Base-by-base conservation (phyloP, 805 yeast genomes). In the Metschnikowia gelsemii region DNA sequence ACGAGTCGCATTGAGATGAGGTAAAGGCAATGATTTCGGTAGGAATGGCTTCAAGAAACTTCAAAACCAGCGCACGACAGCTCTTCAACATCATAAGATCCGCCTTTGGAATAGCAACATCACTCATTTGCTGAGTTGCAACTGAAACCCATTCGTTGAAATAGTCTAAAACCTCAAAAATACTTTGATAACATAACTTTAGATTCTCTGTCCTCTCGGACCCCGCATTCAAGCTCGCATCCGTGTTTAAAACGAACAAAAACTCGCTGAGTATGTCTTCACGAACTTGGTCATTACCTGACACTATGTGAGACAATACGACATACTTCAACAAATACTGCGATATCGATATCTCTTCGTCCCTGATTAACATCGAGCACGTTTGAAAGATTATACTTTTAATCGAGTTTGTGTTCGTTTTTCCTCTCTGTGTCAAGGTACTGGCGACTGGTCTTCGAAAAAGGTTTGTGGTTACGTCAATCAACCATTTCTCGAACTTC, bases 101-200 rank as follows among this genome's bases (percentile, higher is more conserved):
- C 1, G 45, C 25, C 22, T 51, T 53, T 7, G 54, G 38, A 14
- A 59, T 30, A 11, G 42, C 36, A 16, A 49, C 38, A n/a, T 60
- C 62, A 32, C 64, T 57, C 21, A 63, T 38, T 35, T 52, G 51
- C 31, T 67, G 66, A 0, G 67, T 61, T 2, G 71, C 67, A 8
- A 64, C 55, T 1, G 74, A 65, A n/a, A 59, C 56, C 96, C 96
- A 89, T 51, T 84, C 87, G 43, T 82, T 78, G 47, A 89, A 78
- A 55, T 89, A 88, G 55, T 93, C 98, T 20, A 90, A 64, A 3
- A 90, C 79, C 29, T 80, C 79, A 54, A 93, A 88, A 0, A 89
- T 75, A 0, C 88, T 70, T 44, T 85, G 85, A 53, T 79, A 86
- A 49, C 88, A 83, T 32, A 77, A 63, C 51, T 78, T 79, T 44